Evolutionary conservation across 148 eudicot genomes (phyloP).

Genomic region (Persicaria maculosa): DNA sequence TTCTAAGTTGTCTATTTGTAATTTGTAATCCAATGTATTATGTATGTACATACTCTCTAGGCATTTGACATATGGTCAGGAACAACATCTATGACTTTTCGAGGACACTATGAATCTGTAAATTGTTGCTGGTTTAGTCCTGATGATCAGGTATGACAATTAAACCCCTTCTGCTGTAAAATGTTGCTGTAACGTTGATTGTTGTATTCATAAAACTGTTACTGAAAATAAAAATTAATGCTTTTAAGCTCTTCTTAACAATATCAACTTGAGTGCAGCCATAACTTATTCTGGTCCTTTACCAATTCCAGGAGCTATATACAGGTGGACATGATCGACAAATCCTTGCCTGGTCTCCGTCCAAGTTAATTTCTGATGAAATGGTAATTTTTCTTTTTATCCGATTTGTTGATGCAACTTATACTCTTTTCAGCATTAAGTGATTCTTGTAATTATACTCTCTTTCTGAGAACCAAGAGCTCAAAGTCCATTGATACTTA

Average conservation of each 20-base stretch:
- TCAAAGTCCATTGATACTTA: not conserved
- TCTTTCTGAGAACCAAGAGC: not conserved
- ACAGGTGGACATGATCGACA: slow-evolving; percentile 88
- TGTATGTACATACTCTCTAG: slow-evolving; percentile 21
- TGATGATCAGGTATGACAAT: slow-evolving; percentile 59
- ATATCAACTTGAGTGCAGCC: not conserved
- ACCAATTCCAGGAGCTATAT: slow-evolving; percentile 62
- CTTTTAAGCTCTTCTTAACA: not conserved
- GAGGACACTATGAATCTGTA: slow-evolving; percentile 81
- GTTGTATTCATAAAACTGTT: not conserved
- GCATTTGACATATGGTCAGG: slow-evolving; percentile 93
- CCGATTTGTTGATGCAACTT: not conserved
- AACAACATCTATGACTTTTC: slow-evolving; percentile 44
- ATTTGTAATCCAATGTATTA: slow-evolving; percentile 1
- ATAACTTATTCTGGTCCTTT: not conserved
- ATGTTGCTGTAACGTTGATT: not conserved
- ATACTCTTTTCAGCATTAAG: slow-evolving; percentile 5
- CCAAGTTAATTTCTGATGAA: slow-evolving; percentile 41
- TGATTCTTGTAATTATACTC: not conserved
- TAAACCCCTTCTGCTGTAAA: not conserved
- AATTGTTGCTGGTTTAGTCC: slow-evolving; percentile 77
- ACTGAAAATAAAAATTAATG: not conserved
- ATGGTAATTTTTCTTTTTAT: slow-evolving; percentile 28
- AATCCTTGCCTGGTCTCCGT: slow-evolving; percentile 92
- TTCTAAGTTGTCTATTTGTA: not conserved